Evolutionary conservation across 2,329 filamentous ascomycete species (phyloP).

Genomic region (Alternaria longipes): DNA sequence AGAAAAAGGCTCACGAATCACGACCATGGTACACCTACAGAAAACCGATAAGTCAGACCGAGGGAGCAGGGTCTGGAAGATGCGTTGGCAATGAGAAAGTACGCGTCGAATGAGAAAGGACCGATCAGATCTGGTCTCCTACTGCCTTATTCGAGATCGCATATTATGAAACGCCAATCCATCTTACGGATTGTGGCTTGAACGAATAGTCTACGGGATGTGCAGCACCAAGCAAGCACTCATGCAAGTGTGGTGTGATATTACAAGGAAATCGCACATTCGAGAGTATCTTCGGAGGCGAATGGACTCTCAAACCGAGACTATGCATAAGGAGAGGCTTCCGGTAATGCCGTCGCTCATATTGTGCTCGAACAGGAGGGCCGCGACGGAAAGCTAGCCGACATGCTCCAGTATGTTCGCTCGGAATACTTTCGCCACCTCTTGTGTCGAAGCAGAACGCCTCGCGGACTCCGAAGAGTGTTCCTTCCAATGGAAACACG

Average conservation of each 20-base stretch:
- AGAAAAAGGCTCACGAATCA: conserved; percentile 27
- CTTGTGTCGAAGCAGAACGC: not conserved
- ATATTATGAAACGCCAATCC: conserved; percentile 25
- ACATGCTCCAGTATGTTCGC: conserved; percentile 1
- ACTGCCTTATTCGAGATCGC: conserved; percentile 17
- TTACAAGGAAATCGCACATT: conserved; percentile 11
- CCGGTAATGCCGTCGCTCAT: conserved; percentile 5
- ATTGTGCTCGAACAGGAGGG: not conserved
- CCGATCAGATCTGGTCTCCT: conserved; percentile 10
- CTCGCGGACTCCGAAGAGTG: conserved; percentile 12
- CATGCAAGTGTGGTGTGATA: conserved; percentile 19
- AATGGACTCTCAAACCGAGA: not conserved
- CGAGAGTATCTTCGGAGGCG: conserved; percentile 5
- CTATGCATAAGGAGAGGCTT: conserved; percentile 1
- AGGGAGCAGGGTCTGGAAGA: conserved; percentile 16
- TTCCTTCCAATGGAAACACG: not conserved
- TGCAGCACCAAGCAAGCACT: conserved; percentile 6
- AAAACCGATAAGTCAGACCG: conserved; percentile 10
- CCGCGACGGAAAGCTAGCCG: not conserved
- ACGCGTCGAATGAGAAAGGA: conserved; percentile 19
- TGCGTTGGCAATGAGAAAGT: conserved; percentile 29
- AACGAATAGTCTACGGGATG: conserved; percentile 4
- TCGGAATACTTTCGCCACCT: conserved; percentile 12
- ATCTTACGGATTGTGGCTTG: conserved; percentile 9
- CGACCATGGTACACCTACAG: conserved; percentile 18